Percentiles rank a stretch among this genome's conserved stretches.
Evolutionary conservation across 2,329 filamentous ascomycete species (phyloP).

Genomic region (Gnomoniopsis sp.): DNA sequence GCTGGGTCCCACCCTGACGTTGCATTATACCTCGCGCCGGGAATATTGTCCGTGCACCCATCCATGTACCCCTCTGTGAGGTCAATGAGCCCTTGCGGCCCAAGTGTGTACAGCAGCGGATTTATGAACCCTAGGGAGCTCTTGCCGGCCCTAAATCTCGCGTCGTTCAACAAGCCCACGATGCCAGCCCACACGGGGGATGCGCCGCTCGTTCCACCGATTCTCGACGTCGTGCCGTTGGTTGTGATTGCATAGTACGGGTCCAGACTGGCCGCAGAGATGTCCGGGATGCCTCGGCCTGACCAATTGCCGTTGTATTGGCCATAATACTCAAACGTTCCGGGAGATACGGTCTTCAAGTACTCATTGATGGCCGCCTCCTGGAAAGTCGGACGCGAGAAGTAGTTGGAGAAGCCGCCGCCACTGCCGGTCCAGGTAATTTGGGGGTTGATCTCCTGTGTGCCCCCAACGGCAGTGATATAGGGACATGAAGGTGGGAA

Average conservation of each 20-base stretch:
- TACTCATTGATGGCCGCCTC: conserved; percentile 44
- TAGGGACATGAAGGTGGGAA: conserved; percentile 48
- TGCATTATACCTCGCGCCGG: neutral
- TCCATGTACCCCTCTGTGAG: neutral
- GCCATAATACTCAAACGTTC: conserved; percentile 46
- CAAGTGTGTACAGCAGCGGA: conserved; percentile 17
- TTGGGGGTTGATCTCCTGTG: conserved; percentile 48
- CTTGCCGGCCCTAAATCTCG: conserved; percentile 41
- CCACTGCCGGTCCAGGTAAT: conserved; percentile 48
- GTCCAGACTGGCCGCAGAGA: conserved; percentile 36
- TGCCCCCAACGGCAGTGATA: conserved; percentile 61
- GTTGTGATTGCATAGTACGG: conserved; percentile 12
- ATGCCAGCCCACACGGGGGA: conserved; percentile 50
- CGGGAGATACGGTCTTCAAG: conserved; percentile 25
- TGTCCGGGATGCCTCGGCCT: conserved; percentile 6
- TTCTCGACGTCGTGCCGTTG: neutral
- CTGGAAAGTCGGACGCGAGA: conserved; percentile 40
- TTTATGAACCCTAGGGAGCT: conserved; percentile 40
- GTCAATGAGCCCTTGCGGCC: neutral
- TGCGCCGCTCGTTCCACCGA: conserved; percentile 32
- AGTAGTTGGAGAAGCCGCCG: conserved; percentile 49
- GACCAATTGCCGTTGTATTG: conserved; percentile 35
- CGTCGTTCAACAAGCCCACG: conserved; percentile 50
- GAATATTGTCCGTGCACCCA: neutral
- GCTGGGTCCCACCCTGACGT: neutral